phyloP scores from a whole-genome alignment of 1,284 basidiomycete genomes.

The Xerocomus nothofagi region DNA sequence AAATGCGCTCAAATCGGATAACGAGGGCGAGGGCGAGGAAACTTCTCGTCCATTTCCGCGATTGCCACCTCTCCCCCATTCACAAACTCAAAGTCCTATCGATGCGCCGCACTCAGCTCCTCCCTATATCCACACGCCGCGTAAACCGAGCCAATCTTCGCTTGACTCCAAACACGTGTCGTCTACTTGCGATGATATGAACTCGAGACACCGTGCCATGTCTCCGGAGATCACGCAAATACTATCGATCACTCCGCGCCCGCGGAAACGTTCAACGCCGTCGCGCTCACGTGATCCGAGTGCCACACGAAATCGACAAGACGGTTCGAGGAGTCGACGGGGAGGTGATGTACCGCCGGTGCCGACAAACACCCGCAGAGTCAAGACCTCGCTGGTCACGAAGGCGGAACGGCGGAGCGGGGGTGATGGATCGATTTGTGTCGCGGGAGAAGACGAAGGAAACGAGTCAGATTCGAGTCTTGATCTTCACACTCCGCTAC shows the following conservation, averaged over 20 bases:
- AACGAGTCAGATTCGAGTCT: slow-evolving; percentile 63
- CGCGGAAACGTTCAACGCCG: slow-evolving; percentile 24
- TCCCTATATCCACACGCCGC: slow-evolving; percentile 23
- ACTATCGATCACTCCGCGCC: slow-evolving; percentile 32
- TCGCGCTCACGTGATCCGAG: slow-evolving; percentile 28
- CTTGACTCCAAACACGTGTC: slow-evolving; percentile 11
- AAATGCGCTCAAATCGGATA: slow-evolving; percentile 31
- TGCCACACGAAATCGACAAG: slow-evolving; percentile 12
- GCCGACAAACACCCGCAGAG: slow-evolving; percentile 7
- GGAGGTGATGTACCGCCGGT: slow-evolving; percentile 11
- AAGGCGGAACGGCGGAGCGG: slow-evolving; percentile 1
- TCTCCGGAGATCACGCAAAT: slow-evolving; percentile 36
- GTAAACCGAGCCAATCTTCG: slow-evolving; percentile 25
- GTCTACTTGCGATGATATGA: slow-evolving; percentile 6
- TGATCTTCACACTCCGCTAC: slow-evolving; percentile 74
- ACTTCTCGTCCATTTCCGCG: slow-evolving; percentile 29
- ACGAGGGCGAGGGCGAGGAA: slow-evolving; percentile 31
- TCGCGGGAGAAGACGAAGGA: slow-evolving; percentile 19
- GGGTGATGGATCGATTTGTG: background rate
- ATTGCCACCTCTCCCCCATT: slow-evolving; percentile 27
- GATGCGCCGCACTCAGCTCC: slow-evolving; percentile 10
- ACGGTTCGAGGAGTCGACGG: slow-evolving; percentile 11
- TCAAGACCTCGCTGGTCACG: background rate
- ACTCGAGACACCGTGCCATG: slow-evolving; percentile 16
- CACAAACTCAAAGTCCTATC: slow-evolving; percentile 8